These are phyloP conservation scores for Melastoma malabathricum DNA, from an alignment of 345 rosid species.

Conservation along the genomic window DNA sequence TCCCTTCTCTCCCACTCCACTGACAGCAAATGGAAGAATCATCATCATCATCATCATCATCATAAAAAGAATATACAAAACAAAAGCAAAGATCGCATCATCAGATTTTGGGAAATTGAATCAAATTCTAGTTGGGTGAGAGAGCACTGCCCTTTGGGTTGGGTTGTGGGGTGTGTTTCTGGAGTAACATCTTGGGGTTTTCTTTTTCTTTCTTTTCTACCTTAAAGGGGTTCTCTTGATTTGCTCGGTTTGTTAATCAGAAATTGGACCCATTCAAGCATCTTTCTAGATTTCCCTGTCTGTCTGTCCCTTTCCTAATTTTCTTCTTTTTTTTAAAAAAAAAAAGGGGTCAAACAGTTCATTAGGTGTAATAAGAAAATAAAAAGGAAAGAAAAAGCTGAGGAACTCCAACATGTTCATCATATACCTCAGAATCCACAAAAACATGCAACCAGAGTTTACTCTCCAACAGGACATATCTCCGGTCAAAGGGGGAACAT, in stretches of 20 bases:
- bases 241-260: constrained; percentile 18
- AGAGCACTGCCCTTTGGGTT: not conserved
- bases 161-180: too few relatives aligned
- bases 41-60: too few relatives aligned
- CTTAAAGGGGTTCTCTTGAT: constrained; percentile 4
- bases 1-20: too few relatives aligned
- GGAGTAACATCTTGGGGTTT: too few relatives aligned
- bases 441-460: not conserved
- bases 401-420: constrained; percentile 4
- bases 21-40: too few relatives aligned
- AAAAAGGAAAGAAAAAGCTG: too few relatives aligned
- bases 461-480: too few relatives aligned
- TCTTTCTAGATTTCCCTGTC: constrained; percentile 20
- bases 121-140: not conserved
- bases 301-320: constrained; percentile 7
- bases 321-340: too few relatives aligned
- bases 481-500: too few relatives aligned
- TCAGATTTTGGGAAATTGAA: too few relatives aligned
- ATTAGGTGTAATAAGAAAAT: not conserved
- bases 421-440: not conserved
- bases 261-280: constrained; percentile 13
- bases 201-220: constrained; percentile 1
- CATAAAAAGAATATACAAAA: too few relatives aligned
- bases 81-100: not conserved
- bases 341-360: constrained; percentile 6